Evolutionary conservation across 1,284 basidiomycete species (phyloP).

Genomic region (Leccinum subspadiceum): DNA sequence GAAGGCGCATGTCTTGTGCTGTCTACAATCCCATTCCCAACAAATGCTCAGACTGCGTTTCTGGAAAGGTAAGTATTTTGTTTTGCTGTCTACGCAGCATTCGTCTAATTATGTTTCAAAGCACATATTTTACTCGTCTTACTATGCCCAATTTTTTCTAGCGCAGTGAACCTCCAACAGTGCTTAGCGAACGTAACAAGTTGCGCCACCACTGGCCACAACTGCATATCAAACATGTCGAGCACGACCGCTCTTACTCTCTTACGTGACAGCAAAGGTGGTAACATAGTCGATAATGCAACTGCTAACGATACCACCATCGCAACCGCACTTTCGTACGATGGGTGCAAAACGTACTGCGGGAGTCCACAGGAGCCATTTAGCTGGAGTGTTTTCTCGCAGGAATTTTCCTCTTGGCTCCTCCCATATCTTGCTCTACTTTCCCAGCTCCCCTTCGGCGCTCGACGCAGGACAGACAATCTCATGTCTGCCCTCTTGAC

Average conservation of each 20-base stretch:
- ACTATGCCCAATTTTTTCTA: neutral
- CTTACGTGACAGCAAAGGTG: slow-evolving; percentile 18
- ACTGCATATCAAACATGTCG: slow-evolving; percentile 15
- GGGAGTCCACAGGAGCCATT: slow-evolving; percentile 33
- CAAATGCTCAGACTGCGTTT: slow-evolving; percentile 4
- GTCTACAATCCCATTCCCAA: neutral
- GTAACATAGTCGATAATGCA: neutral
- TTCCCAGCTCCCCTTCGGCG: slow-evolving; percentile 45
- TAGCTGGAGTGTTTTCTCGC: slow-evolving; percentile 38
- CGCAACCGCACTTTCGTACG: slow-evolving; percentile 23
- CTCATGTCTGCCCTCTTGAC: slow-evolving; percentile 32
- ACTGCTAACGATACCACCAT: neutral
- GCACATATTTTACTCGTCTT: slow-evolving; percentile 3
- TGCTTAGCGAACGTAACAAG: slow-evolving; percentile 10
- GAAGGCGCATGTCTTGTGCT: neutral
- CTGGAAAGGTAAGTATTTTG: slow-evolving; percentile 9
- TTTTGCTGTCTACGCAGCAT: neutral
- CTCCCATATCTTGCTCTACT: slow-evolving; percentile 43
- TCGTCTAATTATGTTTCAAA: slow-evolving; percentile 11
- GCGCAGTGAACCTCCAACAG: slow-evolving; percentile 6
- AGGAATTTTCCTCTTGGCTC: slow-evolving; percentile 43
- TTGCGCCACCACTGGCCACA: slow-evolving; percentile 10
- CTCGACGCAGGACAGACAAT: slow-evolving; percentile 25
- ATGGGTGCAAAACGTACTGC: slow-evolving; percentile 33
- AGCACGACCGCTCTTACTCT: slow-evolving; percentile 14